Evolutionary conservation across 2,329 filamentous ascomycete genomes (phyloP).

Genomic region (Fusarium metavorans): DNA sequence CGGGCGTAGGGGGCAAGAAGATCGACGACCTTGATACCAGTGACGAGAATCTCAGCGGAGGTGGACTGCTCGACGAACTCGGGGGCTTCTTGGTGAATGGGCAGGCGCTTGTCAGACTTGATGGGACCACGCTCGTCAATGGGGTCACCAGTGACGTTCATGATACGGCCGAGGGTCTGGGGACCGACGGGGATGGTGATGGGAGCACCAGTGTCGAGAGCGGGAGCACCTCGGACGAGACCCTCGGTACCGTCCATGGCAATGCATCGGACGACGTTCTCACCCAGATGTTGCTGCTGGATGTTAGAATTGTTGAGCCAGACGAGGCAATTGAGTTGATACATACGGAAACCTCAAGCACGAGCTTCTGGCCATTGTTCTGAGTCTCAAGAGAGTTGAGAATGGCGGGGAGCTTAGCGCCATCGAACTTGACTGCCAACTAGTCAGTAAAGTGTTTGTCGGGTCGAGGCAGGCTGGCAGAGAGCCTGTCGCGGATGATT

Average conservation of each 20-base stretch:
- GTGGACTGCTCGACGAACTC: slow-evolving; percentile 96
- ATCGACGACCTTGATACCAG: slow-evolving; percentile 99
- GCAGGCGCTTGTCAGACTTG: slow-evolving; percentile 87
- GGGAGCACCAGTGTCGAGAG: slow-evolving; percentile 89
- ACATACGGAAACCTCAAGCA: slow-evolving; percentile 94
- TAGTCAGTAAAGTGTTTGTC: slow-evolving; percentile 40
- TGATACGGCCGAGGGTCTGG: slow-evolving; percentile 96
- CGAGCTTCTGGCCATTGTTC: slow-evolving; percentile 93
- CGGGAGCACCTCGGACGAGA: slow-evolving; percentile 92
- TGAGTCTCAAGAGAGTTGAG: slow-evolving; percentile 94
- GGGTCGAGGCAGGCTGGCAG: slow-evolving; percentile 11
- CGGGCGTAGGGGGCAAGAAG: slow-evolving; percentile 98
- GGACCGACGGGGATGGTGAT: slow-evolving; percentile 97
- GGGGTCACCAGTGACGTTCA: slow-evolving; percentile 99
- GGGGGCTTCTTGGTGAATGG: slow-evolving; percentile 96
- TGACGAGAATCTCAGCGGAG: slow-evolving; percentile 94
- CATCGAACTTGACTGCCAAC: slow-evolving; percentile 91
- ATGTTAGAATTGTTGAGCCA: slow-evolving; percentile 52
- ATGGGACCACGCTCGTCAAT: slow-evolving; percentile 99
- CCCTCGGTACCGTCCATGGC: slow-evolving; percentile 99
- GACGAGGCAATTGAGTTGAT: slow-evolving; percentile 14
- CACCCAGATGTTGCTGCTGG: slow-evolving; percentile 95
- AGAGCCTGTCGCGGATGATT: slow-evolving; percentile 36
- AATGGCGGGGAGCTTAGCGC: slow-evolving; percentile 93
- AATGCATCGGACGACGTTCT: slow-evolving; percentile 99